Conservation (phyloP, 1,284 basidiomycete species). For the Peniophora sp. region DNA sequence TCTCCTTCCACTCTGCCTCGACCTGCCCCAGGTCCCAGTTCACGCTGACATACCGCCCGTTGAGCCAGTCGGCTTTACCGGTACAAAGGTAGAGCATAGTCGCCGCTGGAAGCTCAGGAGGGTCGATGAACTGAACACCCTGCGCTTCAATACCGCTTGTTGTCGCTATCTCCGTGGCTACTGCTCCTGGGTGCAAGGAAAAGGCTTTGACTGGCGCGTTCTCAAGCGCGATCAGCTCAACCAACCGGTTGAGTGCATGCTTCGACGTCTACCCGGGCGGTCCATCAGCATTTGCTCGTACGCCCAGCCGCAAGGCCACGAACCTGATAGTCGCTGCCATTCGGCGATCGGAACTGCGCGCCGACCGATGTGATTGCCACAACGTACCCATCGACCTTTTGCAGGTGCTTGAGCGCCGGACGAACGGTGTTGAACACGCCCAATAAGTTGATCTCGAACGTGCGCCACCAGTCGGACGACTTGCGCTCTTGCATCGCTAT, state of each 20-base stretch:
- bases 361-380: conserved; percentile 5
- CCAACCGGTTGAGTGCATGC: background rate
- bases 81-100: conserved; percentile 7
- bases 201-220: background rate
- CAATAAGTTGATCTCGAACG: background rate
- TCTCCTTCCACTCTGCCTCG: background rate
- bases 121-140: background rate
- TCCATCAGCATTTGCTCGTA: no score
- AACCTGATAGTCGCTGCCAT: conserved; percentile 5
- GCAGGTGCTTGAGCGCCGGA: conserved; percentile 4
- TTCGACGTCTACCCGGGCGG: background rate
- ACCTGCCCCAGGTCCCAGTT: conserved; percentile 1
- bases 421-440: background rate
- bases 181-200: background rate
- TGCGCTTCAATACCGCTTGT: background rate
- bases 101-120: conserved; percentile 2
- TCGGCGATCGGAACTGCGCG: conserved; percentile 5
- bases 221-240: background rate
- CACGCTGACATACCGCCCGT: conserved; percentile 2
- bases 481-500: background rate
- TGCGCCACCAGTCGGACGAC: background rate
- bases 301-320: conserved; percentile 6
- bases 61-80: conserved; percentile 8
- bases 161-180: background rate
- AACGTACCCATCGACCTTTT: conserved; percentile 5